phyloP scores from a whole-genome alignment of 495 filamentous ascomycete genomes.

The Penicillium goetzii region DNA sequence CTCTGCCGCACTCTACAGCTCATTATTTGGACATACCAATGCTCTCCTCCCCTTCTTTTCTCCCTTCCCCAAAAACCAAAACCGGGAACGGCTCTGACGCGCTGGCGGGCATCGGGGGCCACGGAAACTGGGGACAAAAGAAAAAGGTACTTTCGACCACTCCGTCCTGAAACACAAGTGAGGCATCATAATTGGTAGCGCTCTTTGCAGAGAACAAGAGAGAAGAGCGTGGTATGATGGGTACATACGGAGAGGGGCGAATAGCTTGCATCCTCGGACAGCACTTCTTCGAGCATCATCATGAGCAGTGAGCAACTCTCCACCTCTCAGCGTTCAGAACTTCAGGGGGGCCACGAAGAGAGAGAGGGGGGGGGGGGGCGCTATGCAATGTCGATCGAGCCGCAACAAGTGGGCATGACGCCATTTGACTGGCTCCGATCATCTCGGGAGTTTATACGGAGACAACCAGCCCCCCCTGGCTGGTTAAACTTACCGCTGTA shows the following conservation, averaged over 20 bases:
- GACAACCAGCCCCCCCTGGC: neutral
- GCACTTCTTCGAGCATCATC: conserved; percentile 1
- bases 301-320: conserved; percentile 14
- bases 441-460: conserved; percentile 9
- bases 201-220: conserved; percentile 13
- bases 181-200: conserved; percentile 18
- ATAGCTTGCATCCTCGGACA: neutral
- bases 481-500: conserved; percentile 3
- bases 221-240: neutral
- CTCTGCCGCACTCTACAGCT: neutral
- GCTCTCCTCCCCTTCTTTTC: neutral
- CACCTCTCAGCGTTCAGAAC: conserved; percentile 13
- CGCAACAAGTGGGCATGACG: conserved; percentile 33
- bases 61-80: neutral
- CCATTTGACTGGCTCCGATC: conserved; percentile 25
- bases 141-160: conserved; percentile 15
- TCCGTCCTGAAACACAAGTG: conserved; percentile 4
- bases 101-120: neutral
- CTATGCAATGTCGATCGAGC: conserved; percentile 49
- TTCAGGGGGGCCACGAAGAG: conserved; percentile 4
- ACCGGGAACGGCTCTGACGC: neutral
- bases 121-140: neutral
- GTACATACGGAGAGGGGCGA: neutral
- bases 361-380: conserved; percentile 32
- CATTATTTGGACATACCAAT: conserved; percentile 4